Evolutionary conservation across 176 grass and related monocot species (phyloP).

Genomic region (Musa acuminata): DNA sequence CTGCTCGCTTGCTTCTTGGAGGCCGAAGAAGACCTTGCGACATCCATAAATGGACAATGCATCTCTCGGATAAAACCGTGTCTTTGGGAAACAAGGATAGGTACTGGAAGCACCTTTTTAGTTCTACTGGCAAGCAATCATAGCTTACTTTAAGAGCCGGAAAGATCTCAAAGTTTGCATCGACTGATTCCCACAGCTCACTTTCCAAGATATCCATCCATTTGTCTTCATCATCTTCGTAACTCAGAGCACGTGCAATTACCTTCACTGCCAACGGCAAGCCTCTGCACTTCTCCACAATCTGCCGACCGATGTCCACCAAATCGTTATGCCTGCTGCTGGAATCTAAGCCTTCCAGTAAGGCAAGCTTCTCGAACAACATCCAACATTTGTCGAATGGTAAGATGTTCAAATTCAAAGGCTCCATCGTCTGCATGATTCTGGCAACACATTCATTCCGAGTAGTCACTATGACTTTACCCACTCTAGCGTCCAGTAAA

Average conservation of each 20-base stretch:
- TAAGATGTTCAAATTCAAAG: constrained; percentile 18
- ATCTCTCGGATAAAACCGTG: constrained; percentile 10
- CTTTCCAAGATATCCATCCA: constrained; percentile 30
- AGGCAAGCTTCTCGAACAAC: background rate
- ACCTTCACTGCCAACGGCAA: constrained; percentile 27
- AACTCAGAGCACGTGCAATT: constrained; percentile 11
- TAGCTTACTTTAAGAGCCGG: constrained; percentile 36
- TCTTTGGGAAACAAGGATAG: constrained; percentile 34
- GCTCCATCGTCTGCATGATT: constrained; percentile 25
- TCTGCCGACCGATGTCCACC: constrained; percentile 24
- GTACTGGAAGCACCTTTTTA: constrained; percentile 29
- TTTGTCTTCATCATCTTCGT: constrained; percentile 15
- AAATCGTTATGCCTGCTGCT: background rate
- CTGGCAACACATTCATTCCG: constrained; percentile 16
- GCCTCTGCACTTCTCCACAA: constrained; percentile 23
- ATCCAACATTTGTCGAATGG: constrained; percentile 16
- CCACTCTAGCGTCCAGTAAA: background rate
- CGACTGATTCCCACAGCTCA: constrained; percentile 25
- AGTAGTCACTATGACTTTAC: constrained; percentile 30
- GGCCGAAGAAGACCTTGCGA: constrained; percentile 24
- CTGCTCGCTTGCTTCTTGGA: background rate
- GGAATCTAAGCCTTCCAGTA: background rate
- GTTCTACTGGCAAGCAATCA: constrained; percentile 17
- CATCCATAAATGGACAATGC: constrained; percentile 28
- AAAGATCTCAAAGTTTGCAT: constrained; percentile 17